Evolutionary conservation across 2,329 filamentous ascomycete genomes (phyloP).

Genomic region (Epichloe amarillans): DNA sequence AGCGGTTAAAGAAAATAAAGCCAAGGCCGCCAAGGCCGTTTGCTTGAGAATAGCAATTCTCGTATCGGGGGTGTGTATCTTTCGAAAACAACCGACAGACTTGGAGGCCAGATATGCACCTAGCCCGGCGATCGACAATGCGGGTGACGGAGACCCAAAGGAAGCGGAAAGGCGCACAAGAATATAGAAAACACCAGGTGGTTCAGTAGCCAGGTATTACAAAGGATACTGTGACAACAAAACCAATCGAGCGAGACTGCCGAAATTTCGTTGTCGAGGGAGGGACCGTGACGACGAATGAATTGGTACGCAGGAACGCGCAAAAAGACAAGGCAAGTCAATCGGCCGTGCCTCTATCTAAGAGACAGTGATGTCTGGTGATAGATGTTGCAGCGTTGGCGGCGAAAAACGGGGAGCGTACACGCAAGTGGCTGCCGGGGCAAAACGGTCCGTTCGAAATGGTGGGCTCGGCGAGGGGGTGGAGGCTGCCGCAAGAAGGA

Average conservation of each 20-base stretch:
- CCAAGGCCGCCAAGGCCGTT: not conserved
- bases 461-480: not conserved
- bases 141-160: not conserved
- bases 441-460: slow-evolving; percentile 2
- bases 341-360: not conserved
- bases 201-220: slow-evolving; percentile 22
- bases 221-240: slow-evolving; percentile 16
- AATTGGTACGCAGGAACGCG: not conserved
- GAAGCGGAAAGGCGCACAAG: slow-evolving; percentile 3
- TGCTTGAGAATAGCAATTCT: not conserved
- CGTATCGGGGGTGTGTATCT: not conserved
- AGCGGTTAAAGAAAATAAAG: slow-evolving; percentile 3
- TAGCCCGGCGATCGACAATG: not conserved
- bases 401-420: not conserved
- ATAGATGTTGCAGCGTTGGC: not conserved
- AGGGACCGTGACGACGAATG: not conserved
- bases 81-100: not conserved
- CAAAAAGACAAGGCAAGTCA: not conserved
- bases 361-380: not conserved
- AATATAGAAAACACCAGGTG: slow-evolving; percentile 5
- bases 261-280: not conserved
- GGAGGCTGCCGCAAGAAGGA: not conserved
- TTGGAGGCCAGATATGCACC: not conserved
- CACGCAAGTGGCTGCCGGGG: not conserved
- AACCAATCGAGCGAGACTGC: not conserved